A percentile compares a stretch with the other conserved stretches of the same genome.
Evolutionary conservation across 371 early-diverging fungal species (phyloP).

Genomic region (Lichtheimia corymbifera): DNA sequence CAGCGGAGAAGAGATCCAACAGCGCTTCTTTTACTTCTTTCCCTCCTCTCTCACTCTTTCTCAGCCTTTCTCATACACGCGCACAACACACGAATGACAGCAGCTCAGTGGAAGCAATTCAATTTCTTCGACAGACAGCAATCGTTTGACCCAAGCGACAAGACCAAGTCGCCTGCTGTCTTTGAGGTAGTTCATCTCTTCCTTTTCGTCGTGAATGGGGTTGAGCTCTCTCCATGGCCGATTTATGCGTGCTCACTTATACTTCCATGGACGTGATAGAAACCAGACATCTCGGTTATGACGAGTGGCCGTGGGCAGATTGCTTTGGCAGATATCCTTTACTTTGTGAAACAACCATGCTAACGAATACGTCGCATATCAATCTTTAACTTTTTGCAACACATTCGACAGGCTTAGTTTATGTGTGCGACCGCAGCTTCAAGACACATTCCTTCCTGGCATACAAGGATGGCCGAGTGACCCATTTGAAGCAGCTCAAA

Average conservation of each 20-base stretch:
- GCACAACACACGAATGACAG: constrained; percentile 32
- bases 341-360: constrained; percentile 1
- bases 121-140: constrained; percentile 80
- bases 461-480: constrained; percentile 69
- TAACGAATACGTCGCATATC: constrained; percentile 12
- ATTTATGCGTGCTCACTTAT: too few species aligned
- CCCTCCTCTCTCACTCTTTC: neutral
- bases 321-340: constrained; percentile 57
- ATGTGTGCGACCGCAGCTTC: constrained; percentile 70
- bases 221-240: too few species aligned
- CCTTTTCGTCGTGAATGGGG: too few species aligned
- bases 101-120: constrained; percentile 74
- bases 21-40: neutral
- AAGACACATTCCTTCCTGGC: constrained; percentile 75
- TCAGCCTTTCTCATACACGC: neutral
- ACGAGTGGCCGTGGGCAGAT: constrained; percentile 61
- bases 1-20: neutral
- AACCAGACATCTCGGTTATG: constrained; percentile 50
- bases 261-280: constrained; percentile 1
- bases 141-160: constrained; percentile 59
- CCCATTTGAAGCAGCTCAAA: constrained; percentile 78
- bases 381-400: constrained; percentile 36
- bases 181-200: constrained; percentile 53
- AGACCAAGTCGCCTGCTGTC: constrained; percentile 60
- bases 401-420: constrained; percentile 60